These are phyloP conservation scores for Hygrophoropsis aurantiaca DNA, from an alignment of 768 basidiomycete genomes.

Conservation along the genomic window DNA sequence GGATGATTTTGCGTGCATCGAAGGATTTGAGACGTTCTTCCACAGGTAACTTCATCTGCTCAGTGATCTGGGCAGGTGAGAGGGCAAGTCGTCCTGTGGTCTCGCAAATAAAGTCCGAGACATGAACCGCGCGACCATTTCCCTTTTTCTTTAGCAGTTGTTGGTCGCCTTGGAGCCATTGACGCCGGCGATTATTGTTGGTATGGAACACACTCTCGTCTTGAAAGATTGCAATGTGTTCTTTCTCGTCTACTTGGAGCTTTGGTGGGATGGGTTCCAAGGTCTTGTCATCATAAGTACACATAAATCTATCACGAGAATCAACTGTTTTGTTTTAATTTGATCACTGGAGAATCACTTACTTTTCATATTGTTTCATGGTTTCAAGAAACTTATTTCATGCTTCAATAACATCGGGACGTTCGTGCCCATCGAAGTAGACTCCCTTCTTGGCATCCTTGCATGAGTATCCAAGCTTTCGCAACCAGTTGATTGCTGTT, in stretches of 20 bases:
- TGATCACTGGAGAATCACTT: neutral
- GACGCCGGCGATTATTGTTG: constrained; percentile 12
- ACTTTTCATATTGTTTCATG: constrained; percentile 4
- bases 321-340: neutral
- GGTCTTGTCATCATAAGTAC: constrained; percentile 7
- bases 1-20: constrained; percentile 18
- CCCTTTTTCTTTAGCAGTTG: constrained; percentile 27
- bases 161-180: constrained; percentile 22
- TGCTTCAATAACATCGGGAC: constrained; percentile 19
- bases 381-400: constrained; percentile 6
- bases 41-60: constrained; percentile 5
- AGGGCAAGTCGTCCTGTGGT: constrained; percentile 14
- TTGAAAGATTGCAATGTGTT: constrained; percentile 17
- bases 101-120: constrained; percentile 19
- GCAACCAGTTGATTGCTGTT: constrained; percentile 34
- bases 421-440: constrained; percentile 27
- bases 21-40: constrained; percentile 3
- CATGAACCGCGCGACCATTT: constrained; percentile 16
- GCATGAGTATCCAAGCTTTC: constrained; percentile 21
- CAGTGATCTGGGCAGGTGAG: constrained; percentile 2
- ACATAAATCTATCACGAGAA: constrained; percentile 2
- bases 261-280: constrained; percentile 11
- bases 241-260: constrained; percentile 11
- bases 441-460: constrained; percentile 26
- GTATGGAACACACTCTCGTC: constrained; percentile 21